A percentile compares a stretch with the other conserved stretches of the same genome.
Evolutionary conservation across 1,284 basidiomycete species (phyloP).

Genomic region (Peniophora sp.): DNA sequence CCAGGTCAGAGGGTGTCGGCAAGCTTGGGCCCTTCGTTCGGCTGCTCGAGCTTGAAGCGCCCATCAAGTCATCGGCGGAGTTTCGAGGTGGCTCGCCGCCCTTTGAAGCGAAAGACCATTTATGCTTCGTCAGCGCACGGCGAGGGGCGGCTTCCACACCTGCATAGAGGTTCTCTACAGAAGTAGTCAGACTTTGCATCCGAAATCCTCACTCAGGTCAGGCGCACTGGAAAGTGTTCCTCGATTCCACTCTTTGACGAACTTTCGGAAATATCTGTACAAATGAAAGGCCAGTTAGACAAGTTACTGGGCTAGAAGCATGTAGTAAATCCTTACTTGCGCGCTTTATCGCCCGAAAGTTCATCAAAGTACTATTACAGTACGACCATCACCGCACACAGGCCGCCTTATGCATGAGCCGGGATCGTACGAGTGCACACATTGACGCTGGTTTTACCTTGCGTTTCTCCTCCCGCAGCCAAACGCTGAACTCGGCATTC

Average conservation of each 20-base stretch:
- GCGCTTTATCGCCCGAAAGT: conserved; percentile 62
- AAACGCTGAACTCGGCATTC: conserved; percentile 66
- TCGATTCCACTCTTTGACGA: conserved; percentile 73
- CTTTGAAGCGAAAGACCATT: conserved; percentile 46
- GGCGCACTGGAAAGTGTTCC: conserved; percentile 56
- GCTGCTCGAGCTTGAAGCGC: conserved; percentile 38
- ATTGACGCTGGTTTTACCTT: conserved; percentile 38
- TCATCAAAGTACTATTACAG: conserved; percentile 63
- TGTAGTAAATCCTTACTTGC: no score
- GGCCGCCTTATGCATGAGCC: background rate
- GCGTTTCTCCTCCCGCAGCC: conserved; percentile 71
- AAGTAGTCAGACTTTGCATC: background rate
- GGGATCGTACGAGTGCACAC: background rate
- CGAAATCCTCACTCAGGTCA: background rate
- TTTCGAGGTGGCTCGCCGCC: conserved; percentile 48
- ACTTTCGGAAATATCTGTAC: conserved; percentile 74
- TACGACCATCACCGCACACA: background rate
- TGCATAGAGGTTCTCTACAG: conserved; percentile 50
- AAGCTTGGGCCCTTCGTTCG: conserved; percentile 58
- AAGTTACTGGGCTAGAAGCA: no score
- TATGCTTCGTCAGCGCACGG: conserved; percentile 47
- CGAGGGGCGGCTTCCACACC: conserved; percentile 44
- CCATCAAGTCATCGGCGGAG: conserved; percentile 50
- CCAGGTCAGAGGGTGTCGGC: conserved; percentile 57
- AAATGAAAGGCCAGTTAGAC: conserved; percentile 13